phyloP scores from a whole-genome alignment of 2,329 filamentous ascomycete species.

The Fusarium fujikuroi region DNA sequence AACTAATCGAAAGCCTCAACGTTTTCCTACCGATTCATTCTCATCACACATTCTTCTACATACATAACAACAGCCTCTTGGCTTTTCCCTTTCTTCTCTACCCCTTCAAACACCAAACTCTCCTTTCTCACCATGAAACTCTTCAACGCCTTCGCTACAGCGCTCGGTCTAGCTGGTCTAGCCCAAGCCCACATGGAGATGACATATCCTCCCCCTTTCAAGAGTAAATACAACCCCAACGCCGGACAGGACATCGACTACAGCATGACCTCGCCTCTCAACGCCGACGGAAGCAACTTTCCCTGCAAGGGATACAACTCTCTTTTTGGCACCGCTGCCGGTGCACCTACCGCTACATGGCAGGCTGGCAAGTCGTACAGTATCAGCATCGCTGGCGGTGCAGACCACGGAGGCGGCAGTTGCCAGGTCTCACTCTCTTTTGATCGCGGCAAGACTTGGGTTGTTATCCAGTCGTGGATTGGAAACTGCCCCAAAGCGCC shows the following conservation, averaged over 20 bases:
- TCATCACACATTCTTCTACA: constrained; percentile 3
- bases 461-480: constrained; percentile 69
- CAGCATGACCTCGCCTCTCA: constrained; percentile 75
- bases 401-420: constrained; percentile 74
- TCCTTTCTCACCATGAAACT: constrained; percentile 20
- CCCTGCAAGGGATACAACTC: constrained; percentile 76
- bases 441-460: constrained; percentile 75
- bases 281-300: constrained; percentile 69
- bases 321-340: constrained; percentile 59
- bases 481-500: constrained; percentile 60
- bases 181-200: constrained; percentile 66
- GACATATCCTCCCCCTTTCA: constrained; percentile 61
- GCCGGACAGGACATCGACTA: constrained; percentile 68
- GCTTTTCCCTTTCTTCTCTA: background rate
- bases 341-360: constrained; percentile 68
- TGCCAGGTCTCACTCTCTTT: constrained; percentile 81
- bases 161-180: constrained; percentile 55
- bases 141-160: constrained; percentile 45
- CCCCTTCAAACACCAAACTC: background rate
- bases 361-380: constrained; percentile 70
- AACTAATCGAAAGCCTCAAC: constrained; percentile 2
- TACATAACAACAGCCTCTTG: background rate
- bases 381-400: constrained; percentile 70
- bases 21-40: background rate
- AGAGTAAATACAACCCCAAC: constrained; percentile 62